Base-by-base conservation (phyloP, 768 basidiomycete species). In the Phylloporus scabripes region DNA sequence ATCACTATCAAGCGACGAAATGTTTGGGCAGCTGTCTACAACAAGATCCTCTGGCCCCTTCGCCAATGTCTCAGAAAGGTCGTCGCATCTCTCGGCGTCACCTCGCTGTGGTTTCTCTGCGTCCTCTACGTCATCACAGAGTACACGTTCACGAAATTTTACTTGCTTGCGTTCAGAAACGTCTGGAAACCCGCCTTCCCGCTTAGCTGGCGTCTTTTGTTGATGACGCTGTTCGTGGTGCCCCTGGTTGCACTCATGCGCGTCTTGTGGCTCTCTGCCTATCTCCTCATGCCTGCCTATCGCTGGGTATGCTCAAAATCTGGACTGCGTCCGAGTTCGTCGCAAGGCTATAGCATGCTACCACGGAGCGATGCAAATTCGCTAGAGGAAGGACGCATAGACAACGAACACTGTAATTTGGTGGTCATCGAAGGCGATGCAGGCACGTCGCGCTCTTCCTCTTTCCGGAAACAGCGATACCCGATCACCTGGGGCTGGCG, bases 151-250 rank as follows among this genome's bases (percentile, higher is more conserved):
- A 43, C 47, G 7, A 1, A 15, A 1, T 26, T 34, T 42, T 62
- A 56, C 54, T 48, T 62, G 6, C 9, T 12, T 0, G 2, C 37
- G 0, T 11, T 7, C 23, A 46, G n/a, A 0, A 10, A 6, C 3
- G 42, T 62, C 36, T 61, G 61, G 61, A 48, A 42, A 31, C 52
- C 54, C 0, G 54, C 48, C 0, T 61, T 62, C 39, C 61, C 60
- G 1, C 15, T 32, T 4, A 62, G 50, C 28, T 61, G 60, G 60
- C 60, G 50, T 29, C 1, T 60, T 0, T 1, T 57, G 1, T 36
- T 60, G 43, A 9, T 60, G 21, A 50, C 36, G 1, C 26, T 62
- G 29, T 57, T 48, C 12, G 44, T 49, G 1, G 41, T 57, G 6
- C 60, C 61, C 7, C 5, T 21, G 4, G 36, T 63, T 7, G 42